phyloP scores from a whole-genome alignment of 2,329 filamentous ascomycete genomes.

The Epichloe baconii region DNA sequence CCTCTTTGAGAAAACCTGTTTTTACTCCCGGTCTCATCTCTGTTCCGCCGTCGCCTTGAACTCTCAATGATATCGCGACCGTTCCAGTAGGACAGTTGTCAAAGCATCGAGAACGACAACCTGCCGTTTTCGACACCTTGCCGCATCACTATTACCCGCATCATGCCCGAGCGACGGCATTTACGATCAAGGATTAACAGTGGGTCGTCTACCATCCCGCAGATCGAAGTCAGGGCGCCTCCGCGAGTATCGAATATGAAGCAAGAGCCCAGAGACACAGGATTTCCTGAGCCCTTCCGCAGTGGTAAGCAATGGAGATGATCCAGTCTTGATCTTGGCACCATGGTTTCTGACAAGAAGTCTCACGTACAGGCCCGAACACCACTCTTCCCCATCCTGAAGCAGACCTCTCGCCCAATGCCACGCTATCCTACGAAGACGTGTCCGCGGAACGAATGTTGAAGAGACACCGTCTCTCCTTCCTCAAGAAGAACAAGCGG shows the following conservation, averaged over 20 bases:
- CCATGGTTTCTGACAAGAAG: neutral
- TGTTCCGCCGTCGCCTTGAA: neutral
- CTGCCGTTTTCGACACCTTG: neutral
- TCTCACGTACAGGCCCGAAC: conserved; percentile 30
- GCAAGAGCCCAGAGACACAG: conserved; percentile 28
- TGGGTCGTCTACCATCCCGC: conserved; percentile 6
- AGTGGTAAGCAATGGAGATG: conserved; percentile 23
- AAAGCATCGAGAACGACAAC: neutral
- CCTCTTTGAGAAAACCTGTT: neutral
- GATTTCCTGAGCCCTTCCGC: conserved; percentile 38
- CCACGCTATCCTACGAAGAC: conserved; percentile 42
- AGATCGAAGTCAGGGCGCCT: conserved; percentile 17
- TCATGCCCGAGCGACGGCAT: conserved; percentile 3
- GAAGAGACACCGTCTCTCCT: conserved; percentile 30
- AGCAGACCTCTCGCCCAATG: conserved; percentile 43
- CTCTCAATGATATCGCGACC: neutral
- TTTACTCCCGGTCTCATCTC: neutral
- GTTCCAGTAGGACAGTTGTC: neutral
- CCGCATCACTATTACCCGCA: neutral
- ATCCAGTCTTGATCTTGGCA: too few species aligned
- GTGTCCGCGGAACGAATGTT: conserved; percentile 30
- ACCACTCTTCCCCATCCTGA: conserved; percentile 51
- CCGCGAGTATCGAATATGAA: conserved; percentile 11
- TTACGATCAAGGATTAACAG: conserved; percentile 2
- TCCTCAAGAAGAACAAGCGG: conserved; percentile 32